phyloP scores from a whole-genome alignment of 441 rosid species.

The Sinapis alba region DNA sequence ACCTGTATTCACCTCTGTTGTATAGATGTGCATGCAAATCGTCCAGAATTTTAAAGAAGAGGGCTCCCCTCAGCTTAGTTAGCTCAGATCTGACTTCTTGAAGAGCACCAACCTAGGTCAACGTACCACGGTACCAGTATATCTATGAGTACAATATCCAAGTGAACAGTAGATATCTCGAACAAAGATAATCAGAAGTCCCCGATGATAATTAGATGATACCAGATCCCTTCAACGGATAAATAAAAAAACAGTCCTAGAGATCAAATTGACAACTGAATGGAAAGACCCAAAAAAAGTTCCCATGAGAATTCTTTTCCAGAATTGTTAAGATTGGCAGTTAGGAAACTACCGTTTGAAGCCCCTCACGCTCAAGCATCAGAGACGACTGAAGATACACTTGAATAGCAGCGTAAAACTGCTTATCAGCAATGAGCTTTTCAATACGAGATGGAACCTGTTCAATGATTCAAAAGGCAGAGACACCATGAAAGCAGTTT shows the following conservation, averaged over 20 bases:
- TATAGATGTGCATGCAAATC: constrained; percentile 97
- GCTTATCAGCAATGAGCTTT: constrained; percentile 91
- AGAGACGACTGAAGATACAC: constrained; percentile 77
- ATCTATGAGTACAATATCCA: constrained; percentile 30
- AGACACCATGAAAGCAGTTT: constrained; percentile 18
- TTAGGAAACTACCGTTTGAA: constrained; percentile 72
- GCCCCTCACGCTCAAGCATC: constrained; percentile 99
- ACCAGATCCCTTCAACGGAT: constrained; percentile 15
- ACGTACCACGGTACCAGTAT: constrained; percentile 16
- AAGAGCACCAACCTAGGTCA: constrained; percentile 93
- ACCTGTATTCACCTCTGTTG: constrained; percentile 98
- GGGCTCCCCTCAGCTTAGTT: constrained; percentile 81
- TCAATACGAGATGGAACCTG: constrained; percentile 96
- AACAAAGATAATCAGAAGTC: constrained; percentile 14
- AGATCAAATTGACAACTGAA: constrained; percentile 15
- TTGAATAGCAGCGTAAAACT: constrained; percentile 93
- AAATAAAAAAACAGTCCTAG: constrained; percentile 6
- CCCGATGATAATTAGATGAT: constrained; percentile 14
- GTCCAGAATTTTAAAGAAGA: constrained; percentile 87
- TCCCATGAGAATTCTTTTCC: constrained; percentile 23
- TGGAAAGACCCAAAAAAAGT: constrained; percentile 12
- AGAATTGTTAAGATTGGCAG: constrained; percentile 5
- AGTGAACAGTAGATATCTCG: constrained; percentile 20
- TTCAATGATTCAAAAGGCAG: constrained; percentile 40
- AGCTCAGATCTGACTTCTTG: constrained; percentile 99